Evolutionary conservation across 495 filamentous ascomycete species (phyloP), one percentile per base, ranked within the genome.

Genomic region (Bathelium albidoporum): DNA sequence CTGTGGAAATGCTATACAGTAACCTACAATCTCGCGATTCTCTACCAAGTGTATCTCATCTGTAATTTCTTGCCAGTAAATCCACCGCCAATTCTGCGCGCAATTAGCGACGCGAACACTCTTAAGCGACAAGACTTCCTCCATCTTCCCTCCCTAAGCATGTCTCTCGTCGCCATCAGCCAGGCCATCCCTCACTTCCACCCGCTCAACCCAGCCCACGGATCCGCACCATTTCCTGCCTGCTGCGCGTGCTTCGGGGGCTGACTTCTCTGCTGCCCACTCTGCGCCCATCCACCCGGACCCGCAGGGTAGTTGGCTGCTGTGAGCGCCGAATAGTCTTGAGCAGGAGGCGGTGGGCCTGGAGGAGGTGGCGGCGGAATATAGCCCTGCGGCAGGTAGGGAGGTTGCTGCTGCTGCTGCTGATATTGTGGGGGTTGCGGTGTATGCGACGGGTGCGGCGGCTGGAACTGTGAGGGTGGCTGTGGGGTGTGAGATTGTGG

Each of bases 321-420:
- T 45, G 76, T 66, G 16, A 78, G 71, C n/a, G 74, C 81, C 24
- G 83, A 80, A 14, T 80, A 85, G 59, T 86, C 85, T 67, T 91
- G 87, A 36, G 80, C 83, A 0, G 83, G 82, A 55, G 85, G 77
- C 0, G 92, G 90, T 20, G 82, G 85, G 0, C 87, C 85, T 45
- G 85, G 77, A 0, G 93, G 93, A 22, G 93, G 93, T 10, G 93
- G 93, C 0, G 93, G 93, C 0, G 92, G 93, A 41, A 96, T 83
- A 72, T 95, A 97, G 20, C 91, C 91, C 20, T 84, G 83, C 34
- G 90, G 90, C 66, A 93, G 79, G 22, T 32, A 31, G 10, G 69
- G 64, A 29, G 59, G 60, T 34, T 58, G 39, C 1, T 66, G 63
- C 28, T 61, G 53, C 14, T 55, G 22, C 32, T 65, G 68, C 45